Evolutionary conservation across 495 filamentous ascomycete genomes (phyloP), one percentile per base, ranked within the genome.

Genomic region (Penicillium psychrofluorescens): DNA sequence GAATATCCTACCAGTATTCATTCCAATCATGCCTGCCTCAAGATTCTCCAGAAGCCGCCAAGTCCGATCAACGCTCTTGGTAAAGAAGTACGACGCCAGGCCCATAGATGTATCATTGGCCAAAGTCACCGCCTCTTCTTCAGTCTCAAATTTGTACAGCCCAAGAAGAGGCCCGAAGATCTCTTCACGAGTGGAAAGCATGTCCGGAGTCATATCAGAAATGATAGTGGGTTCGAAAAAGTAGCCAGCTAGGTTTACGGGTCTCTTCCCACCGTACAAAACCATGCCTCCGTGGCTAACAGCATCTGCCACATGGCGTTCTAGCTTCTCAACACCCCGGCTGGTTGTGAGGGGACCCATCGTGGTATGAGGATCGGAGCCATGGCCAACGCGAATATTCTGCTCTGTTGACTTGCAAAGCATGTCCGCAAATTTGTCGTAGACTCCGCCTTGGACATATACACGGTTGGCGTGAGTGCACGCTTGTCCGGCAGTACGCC

Each of bases 171-270:
- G 63, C 6, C 50, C 62, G 41, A 65, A 65, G 1, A 45, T 59
- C 47, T 65, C 61, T 38, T 61, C 53, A 9, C 35, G 37, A 11
- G 43, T 41, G 16, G 38, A 29, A 11, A 43, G 7, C 68, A 74
- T 70, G 11, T 46, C 54, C n/a, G 64, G 44, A 11, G 73, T 82
- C 79, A 86, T 83, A 12, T 70, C 78, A 0, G 71, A 75, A 28
- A 90, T 70, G 31, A 90, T 77, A 0, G 85, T 88, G 12, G 80
- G 81, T 56, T 81, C 68, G 57, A 76, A 84, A 66, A 86, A 88
- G 31, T 54, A 40, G 8, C 42, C 41, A 6, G 22, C 41, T 4
- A 40, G 36, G 12, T 36, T 12, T 15, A 11, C 34, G 16, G 11
- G 35, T 8, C 34, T 37, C 16, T 27, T 40, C 11, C 51, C 56